Conservation (phyloP, 306 rosid genomes). For the Glycine tomentella region DNA sequence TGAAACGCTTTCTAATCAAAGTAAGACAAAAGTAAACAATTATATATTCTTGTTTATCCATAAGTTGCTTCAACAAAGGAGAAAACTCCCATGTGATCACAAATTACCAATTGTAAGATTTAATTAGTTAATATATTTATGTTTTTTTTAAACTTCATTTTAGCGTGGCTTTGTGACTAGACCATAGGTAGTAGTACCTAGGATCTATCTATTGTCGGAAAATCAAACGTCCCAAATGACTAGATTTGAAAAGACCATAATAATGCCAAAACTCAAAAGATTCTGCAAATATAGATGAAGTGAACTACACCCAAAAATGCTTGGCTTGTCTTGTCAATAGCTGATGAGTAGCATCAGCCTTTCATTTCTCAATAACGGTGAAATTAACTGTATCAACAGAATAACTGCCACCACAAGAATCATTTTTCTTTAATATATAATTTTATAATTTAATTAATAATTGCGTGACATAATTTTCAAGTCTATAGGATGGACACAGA, state of each 20-base stretch:
- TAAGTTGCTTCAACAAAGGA: background rate
- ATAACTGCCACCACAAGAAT: conserved; percentile 59
- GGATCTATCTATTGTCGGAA: background rate
- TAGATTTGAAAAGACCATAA: conserved; percentile 20
- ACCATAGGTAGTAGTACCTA: background rate
- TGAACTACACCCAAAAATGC: conserved; percentile 47
- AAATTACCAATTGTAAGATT: background rate
- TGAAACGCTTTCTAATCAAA: background rate
- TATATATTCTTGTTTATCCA: too few species aligned
- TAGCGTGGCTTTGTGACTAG: background rate
- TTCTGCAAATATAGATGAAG: conserved; percentile 51
- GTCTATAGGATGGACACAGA: conserved; percentile 44
- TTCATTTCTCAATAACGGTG: conserved; percentile 54
- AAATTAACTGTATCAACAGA: conserved; percentile 74
- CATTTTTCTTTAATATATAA: conserved; percentile 4
- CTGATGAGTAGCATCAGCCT: conserved; percentile 44
- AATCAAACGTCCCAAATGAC: conserved; percentile 1
- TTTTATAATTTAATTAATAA: conserved; percentile 3
- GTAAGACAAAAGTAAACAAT: background rate
- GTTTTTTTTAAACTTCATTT: background rate
- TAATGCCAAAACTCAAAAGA: conserved; percentile 56
- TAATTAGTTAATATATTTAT: background rate
- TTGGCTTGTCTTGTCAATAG: conserved; percentile 56
- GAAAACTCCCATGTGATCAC: background rate
- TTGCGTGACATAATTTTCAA: conserved; percentile 37